Base-by-base conservation (phyloP, 306 rosid genomes). In the Carpinus viminea region DNA sequence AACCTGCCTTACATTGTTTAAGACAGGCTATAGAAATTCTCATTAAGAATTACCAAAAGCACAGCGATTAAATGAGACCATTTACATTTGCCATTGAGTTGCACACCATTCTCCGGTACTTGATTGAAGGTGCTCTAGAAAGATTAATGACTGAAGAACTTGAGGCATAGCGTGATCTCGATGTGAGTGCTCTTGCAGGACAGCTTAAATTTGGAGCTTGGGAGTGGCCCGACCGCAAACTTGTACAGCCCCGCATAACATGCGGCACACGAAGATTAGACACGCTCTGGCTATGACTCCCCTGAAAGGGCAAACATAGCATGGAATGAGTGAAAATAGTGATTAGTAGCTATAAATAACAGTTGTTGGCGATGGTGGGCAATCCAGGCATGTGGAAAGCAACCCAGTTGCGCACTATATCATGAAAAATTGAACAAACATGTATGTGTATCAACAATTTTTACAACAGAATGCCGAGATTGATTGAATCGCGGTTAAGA, bases 61-160 rank as follows among this genome's bases (percentile, higher is more conserved):
- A 50, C 12, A 36, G 34, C 55, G 48, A 53, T 31, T 3, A 53
- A 45, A 70, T 64, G 56, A 74, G 17, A 74, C 5, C 55, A 82
- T 89, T 82, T 70, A 89, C 95, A 76, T 79, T 80, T 79, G 76
- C 88, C 24, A 81, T 6, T 15, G 93, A 83, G 76, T 68, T 79
- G 62, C 93, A 88, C 74, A 75, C 72, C 85, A 89, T 79, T 72
- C 79, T 86, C 46, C 61, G 81, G 71, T 74, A 75, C 70, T 84
- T 69, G 53, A 70, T 60, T 70, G 90, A 76, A 61, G 77, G 81
- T 56, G 81, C 57, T 41, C 53, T 76, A 45, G 85, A 77, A 81
- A 76, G 82, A 48, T 60, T 76, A 3, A 64, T 43, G 47, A 70
- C 34, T 17, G 86, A 50, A 60, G 85, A 73, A 64, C 82, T 82